Conservation (phyloP, 257 asterid genomes). For the Lycium barbarum region DNA sequence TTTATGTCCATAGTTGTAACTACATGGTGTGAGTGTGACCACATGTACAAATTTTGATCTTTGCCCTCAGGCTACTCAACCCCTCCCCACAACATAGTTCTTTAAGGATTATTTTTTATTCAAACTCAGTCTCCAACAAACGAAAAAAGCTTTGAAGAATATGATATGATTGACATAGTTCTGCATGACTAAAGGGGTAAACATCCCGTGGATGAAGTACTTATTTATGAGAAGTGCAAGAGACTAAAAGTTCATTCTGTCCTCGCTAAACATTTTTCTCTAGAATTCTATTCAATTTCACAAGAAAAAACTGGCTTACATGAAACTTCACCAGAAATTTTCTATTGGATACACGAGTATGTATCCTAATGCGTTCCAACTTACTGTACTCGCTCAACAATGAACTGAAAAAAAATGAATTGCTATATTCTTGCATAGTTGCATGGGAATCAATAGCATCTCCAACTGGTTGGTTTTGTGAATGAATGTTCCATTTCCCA, state of each 20-base stretch:
- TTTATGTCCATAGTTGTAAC: not conserved
- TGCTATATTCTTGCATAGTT: slow-evolving; percentile 13
- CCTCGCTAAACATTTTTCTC: not conserved
- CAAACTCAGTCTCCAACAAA: not conserved
- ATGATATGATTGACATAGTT: not conserved
- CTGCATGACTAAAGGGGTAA: not conserved
- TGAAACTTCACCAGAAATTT: slow-evolving; percentile 22
- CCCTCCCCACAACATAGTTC: not conserved
- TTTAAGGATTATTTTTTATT: not conserved
- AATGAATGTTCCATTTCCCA: not conserved
- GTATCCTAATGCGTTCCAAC: not conserved
- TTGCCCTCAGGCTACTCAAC: not conserved
- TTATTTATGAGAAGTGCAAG: not conserved
- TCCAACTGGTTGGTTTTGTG: not conserved
- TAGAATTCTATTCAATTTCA: not conserved
- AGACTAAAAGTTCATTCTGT: not conserved
- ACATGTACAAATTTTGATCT: not conserved
- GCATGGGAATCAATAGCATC: not conserved
- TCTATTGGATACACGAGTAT: not conserved
- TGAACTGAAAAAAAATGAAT: not conserved
- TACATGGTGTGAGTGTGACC: not conserved
- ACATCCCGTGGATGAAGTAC: not conserved
- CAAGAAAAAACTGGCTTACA: not conserved
- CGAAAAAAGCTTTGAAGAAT: not conserved
- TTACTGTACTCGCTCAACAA: not conserved